phyloP scores from a whole-genome alignment of 495 filamentous ascomycete genomes.

The Penicillium simplicissimum region DNA sequence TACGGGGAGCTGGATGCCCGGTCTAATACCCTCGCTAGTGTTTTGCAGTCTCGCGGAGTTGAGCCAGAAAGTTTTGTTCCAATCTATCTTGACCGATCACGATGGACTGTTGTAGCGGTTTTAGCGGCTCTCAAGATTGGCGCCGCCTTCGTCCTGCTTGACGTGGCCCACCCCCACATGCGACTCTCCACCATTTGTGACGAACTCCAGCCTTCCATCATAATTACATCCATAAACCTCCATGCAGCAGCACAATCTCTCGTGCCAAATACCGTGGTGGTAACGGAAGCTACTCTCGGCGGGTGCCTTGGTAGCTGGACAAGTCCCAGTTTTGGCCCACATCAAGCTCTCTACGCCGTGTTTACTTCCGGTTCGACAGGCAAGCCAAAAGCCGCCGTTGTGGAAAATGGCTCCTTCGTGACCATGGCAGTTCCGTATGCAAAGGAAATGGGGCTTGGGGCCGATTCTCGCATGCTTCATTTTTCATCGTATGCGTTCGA shows the following conservation, averaged over 20 bases:
- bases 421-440: too few relatives aligned
- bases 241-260: constrained; percentile 38
- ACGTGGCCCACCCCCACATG: constrained; percentile 44
- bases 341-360: neutral
- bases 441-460: too few relatives aligned
- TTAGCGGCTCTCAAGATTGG: constrained; percentile 47
- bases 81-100: constrained; percentile 47
- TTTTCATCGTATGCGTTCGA: too few relatives aligned
- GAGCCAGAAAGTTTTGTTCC: constrained; percentile 39
- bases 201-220: neutral
- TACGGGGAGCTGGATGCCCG: constrained; percentile 39
- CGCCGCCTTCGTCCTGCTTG: constrained; percentile 49
- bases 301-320: neutral
- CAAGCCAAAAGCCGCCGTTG: too few relatives aligned
- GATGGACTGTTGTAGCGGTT: constrained; percentile 41
- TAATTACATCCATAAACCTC: constrained; percentile 6
- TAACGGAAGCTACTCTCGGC: neutral
- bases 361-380: too few relatives aligned
- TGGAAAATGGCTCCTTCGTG: too few relatives aligned
- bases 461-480: too few relatives aligned
- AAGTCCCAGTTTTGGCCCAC: neutral
- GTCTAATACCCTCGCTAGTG: constrained; percentile 37
- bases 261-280: neutral
- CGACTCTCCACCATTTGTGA: constrained; percentile 13
- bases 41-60: constrained; percentile 33